These are phyloP conservation scores for Protostelium mycophagum DNA, from an alignment of 78 protist species.

Conservation along the genomic window DNA sequence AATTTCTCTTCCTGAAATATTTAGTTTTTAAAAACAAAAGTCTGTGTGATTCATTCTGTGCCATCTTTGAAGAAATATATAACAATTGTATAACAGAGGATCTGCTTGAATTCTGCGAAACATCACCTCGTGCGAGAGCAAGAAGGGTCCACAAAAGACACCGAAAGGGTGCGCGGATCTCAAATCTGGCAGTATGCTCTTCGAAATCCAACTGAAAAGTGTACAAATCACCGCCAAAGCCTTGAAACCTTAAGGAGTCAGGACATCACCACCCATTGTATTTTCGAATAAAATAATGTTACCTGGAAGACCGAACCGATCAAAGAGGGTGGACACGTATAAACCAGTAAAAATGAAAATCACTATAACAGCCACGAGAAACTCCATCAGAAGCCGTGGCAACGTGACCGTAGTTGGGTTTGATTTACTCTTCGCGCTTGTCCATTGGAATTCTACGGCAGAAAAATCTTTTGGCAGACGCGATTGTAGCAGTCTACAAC, in stretches of 20 bases:
- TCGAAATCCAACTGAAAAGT: neutral
- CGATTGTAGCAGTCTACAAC: neutral
- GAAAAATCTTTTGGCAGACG: neutral
- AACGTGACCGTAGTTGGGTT: neutral
- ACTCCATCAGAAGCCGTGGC: neutral
- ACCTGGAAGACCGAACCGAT: neutral
- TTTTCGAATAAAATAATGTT: no score
- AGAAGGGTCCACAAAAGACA: neutral
- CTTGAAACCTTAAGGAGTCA: neutral
- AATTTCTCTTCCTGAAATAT: neutral
- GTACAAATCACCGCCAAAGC: neutral
- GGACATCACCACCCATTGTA: no score
- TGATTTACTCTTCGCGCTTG: neutral
- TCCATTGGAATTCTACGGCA: no score
- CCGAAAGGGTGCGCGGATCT: neutral
- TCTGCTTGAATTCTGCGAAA: no score
- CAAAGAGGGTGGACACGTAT: neutral
- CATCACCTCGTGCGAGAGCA: neutral
- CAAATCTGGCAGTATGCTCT: neutral
- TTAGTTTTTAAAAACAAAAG: neutral
- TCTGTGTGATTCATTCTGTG: no score
- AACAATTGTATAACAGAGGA: no score
- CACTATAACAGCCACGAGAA: neutral
- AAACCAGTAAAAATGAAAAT: neutral
- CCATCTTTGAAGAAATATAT: no score